These are phyloP conservation scores for Starmerella potacharoeniae DNA, from an alignment of 805 yeast genomes.

Conservation along the genomic window DNA sequence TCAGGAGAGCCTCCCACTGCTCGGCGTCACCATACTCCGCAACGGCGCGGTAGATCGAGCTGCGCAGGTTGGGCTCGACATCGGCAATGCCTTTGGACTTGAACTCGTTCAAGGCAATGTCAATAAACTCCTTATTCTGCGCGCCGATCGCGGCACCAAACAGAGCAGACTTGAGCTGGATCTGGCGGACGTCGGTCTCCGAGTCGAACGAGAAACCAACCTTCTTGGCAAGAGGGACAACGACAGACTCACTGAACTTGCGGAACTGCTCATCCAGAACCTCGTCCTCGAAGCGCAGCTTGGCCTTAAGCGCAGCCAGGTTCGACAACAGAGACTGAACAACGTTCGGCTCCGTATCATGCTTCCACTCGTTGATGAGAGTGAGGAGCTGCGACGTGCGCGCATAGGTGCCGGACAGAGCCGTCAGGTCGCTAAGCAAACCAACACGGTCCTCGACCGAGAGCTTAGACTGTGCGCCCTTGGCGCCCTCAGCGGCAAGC, in stretches of 20 bases:
- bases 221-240: slow-evolving; percentile 40
- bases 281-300: slow-evolving; percentile 41
- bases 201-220: slow-evolving; percentile 56
- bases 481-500: slow-evolving; percentile 42
- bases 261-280: slow-evolving; percentile 33
- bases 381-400: slow-evolving; percentile 39
- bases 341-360: slow-evolving; percentile 39
- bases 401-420: slow-evolving; percentile 41
- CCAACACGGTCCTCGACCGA: slow-evolving; percentile 54
- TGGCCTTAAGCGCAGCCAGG: slow-evolving; percentile 34
- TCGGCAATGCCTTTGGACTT: slow-evolving; percentile 46
- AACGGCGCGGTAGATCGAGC: slow-evolving; percentile 51
- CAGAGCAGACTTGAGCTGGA: slow-evolving; percentile 55
- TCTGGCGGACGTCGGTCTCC: slow-evolving; percentile 44
- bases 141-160: slow-evolving; percentile 28
- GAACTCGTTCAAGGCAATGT: slow-evolving; percentile 35
- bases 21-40: slow-evolving; percentile 52
- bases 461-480: slow-evolving; percentile 37
- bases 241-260: slow-evolving; percentile 41
- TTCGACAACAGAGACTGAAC: slow-evolving; percentile 40
- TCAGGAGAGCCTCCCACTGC: slow-evolving; percentile 51
- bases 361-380: slow-evolving; percentile 41
- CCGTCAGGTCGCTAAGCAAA: slow-evolving; percentile 48
- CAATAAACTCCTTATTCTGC: slow-evolving; percentile 28
- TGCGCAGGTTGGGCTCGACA: slow-evolving; percentile 63